phyloP scores from a whole-genome alignment of 345 rosid genomes.

The Passiflora organensis region DNA sequence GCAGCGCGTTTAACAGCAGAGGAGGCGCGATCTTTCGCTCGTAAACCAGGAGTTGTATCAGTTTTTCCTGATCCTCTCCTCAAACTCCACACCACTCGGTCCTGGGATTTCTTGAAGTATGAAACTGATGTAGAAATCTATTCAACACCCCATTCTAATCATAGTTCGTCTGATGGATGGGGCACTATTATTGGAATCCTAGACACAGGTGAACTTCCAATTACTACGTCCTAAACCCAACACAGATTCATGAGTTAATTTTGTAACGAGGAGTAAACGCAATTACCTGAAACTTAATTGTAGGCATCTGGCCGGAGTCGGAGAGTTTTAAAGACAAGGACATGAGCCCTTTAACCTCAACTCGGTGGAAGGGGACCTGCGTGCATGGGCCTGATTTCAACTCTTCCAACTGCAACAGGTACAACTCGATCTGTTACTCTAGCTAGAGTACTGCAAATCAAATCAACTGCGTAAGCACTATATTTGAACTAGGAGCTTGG shows the following conservation, averaged over 20 bases:
- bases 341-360: slow-evolving; percentile 46
- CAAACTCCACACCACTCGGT: slow-evolving; percentile 83
- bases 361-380: slow-evolving; percentile 75
- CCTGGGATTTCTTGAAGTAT: slow-evolving; percentile 84
- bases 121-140: slow-evolving; percentile 47
- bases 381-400: slow-evolving; percentile 36
- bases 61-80: slow-evolving; percentile 59
- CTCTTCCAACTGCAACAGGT: slow-evolving; percentile 69
- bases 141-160: slow-evolving; percentile 28
- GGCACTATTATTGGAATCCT: slow-evolving; percentile 64
- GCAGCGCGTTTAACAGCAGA: slow-evolving; percentile 66
- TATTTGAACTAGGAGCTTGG: too few relatives aligned
- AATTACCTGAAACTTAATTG: neutral
- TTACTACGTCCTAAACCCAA: neutral
- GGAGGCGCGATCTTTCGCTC: slow-evolving; percentile 52
- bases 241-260: neutral
- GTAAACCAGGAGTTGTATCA: slow-evolving; percentile 57
- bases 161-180: slow-evolving; percentile 24
- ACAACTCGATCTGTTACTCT: too few relatives aligned
- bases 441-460: too few relatives aligned
- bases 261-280: neutral
- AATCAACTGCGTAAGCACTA: too few relatives aligned
- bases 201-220: slow-evolving; percentile 49
- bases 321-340: slow-evolving; percentile 64
- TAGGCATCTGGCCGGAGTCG: slow-evolving; percentile 90